Evolutionary conservation across 2,329 filamentous ascomycete species (phyloP), one percentile per base, ranked within the genome.

Genomic region (Sarocladiaceae sp.): DNA sequence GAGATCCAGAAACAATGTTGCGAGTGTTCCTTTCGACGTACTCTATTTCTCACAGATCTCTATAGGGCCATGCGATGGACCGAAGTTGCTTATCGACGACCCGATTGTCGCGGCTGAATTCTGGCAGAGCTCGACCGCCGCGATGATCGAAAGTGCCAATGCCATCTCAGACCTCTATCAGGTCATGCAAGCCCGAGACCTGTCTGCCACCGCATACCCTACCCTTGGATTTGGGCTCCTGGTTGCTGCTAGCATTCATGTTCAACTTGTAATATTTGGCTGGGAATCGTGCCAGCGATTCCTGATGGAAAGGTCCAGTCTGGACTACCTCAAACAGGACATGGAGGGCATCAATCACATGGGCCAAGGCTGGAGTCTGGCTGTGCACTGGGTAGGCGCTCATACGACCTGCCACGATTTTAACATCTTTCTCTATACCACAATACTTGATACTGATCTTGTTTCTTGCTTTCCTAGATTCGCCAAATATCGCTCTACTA

Each of bases 81-180:
- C 37, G 11, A 26, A 18, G 23, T 16, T 41, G 12, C 9, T 15
- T n/a, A 15, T n/a, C 23, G 2, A 13, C n/a, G 16, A 18, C 26
- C 26, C 13, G 13, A 13, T 13, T 29, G 26, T 29, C 6, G 16
- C 37, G 16, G 18, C 10, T 13, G 18, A 41, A 2, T 41, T 41
- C 18, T 41, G 37, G 37, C 7, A 7, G 3, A 41, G 15, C 37
- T 41, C 37, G 19, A 16, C 13, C 37, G 21, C 18, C 6, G 21
- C 37, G 18, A 41, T 41, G 37, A 41, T 41, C 7, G 37, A 41
- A 26, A 41, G 37, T 26, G 37, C 37, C n/a, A 41, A 41, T 15
- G 21, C 16, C 9, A 41, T 41, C 7, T 41, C 37, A 26, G 23
- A 41, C 21, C 21, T 41, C 7, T 41, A 41, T 16, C 37, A 41